Conservation (phyloP, 345 rosid species). For the Reutealis trisperma region DNA sequence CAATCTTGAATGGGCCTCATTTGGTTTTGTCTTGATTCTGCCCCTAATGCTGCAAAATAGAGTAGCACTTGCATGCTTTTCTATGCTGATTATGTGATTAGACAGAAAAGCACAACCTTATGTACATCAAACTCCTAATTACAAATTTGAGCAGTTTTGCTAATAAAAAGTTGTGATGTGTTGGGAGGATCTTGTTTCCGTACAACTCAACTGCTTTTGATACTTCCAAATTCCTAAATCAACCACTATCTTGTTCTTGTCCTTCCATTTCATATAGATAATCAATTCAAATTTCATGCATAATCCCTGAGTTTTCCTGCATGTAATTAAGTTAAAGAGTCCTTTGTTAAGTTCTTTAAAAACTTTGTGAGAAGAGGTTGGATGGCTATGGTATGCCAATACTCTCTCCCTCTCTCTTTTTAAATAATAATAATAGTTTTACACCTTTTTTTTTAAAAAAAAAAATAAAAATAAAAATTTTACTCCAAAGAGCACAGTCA, state of each 20-base stretch:
- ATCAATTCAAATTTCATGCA: background rate
- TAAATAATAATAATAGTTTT: background rate
- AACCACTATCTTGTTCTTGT: background rate
- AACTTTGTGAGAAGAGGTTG: no score
- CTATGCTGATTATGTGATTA: conserved; percentile 20
- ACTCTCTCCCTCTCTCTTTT: background rate
- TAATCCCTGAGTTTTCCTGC: background rate
- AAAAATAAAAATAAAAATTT: no score
- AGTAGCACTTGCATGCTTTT: conserved; percentile 5
- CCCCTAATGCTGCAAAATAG: conserved; percentile 5
- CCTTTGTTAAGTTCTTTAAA: no score
- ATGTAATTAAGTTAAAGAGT: background rate
- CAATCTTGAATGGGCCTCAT: conserved; percentile 8
- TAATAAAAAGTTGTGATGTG: conserved; percentile 4
- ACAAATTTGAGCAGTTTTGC: background rate
- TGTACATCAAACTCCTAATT: background rate
- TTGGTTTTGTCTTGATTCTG: conserved; percentile 9
- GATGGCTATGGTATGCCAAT: background rate
- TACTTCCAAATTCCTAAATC: background rate
- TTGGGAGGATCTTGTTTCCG: conserved; percentile 11
- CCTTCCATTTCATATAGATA: background rate
- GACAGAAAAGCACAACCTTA: conserved; percentile 11
- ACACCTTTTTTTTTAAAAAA: background rate
- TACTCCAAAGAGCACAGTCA: no score
- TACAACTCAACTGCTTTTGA: conserved; percentile 4